These are phyloP conservation scores for Wickerhamiella galacta DNA, from an alignment of 805 yeast species.

Conservation along the genomic window DNA sequence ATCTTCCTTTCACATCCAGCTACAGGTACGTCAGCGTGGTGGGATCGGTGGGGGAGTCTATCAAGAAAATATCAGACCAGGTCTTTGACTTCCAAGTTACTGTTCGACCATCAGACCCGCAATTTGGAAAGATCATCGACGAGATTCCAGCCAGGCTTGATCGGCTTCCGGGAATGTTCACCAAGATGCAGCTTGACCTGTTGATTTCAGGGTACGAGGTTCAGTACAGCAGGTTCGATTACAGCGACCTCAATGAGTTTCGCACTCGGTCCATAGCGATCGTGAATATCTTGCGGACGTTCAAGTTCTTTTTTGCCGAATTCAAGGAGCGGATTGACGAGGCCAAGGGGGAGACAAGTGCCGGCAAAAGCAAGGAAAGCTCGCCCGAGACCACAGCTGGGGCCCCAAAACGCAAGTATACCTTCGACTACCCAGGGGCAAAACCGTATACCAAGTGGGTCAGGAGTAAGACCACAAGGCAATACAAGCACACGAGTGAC, in stretches of 20 bases:
- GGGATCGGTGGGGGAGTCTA: background rate
- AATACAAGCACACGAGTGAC: constrained; percentile 3
- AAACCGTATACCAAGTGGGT: constrained; percentile 1
- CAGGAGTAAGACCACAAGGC: background rate
- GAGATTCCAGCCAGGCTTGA: background rate
- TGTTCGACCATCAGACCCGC: constrained; percentile 10
- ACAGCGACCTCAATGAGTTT: constrained; percentile 3
- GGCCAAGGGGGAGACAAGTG: too few relatives aligned
- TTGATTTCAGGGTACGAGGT: constrained; percentile 3
- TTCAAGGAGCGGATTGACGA: background rate
- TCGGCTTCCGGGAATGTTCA: background rate
- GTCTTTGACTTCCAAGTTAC: background rate
- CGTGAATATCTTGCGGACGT: constrained; percentile 2
- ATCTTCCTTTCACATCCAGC: constrained; percentile 1
- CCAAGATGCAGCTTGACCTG: background rate
- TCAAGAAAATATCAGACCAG: background rate
- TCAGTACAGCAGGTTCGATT: constrained; percentile 5
- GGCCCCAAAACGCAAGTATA: background rate
- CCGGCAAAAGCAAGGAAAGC: background rate
- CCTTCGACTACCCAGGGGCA: background rate
- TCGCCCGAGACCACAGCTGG: too few relatives aligned
- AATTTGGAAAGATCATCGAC: background rate
- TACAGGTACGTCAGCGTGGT: background rate
- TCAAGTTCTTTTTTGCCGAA: constrained; percentile 3
- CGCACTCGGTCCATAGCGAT: constrained; percentile 1